phyloP scores from a whole-genome alignment of 2,329 filamentous ascomycete species.

The Penicillium glabrum region DNA sequence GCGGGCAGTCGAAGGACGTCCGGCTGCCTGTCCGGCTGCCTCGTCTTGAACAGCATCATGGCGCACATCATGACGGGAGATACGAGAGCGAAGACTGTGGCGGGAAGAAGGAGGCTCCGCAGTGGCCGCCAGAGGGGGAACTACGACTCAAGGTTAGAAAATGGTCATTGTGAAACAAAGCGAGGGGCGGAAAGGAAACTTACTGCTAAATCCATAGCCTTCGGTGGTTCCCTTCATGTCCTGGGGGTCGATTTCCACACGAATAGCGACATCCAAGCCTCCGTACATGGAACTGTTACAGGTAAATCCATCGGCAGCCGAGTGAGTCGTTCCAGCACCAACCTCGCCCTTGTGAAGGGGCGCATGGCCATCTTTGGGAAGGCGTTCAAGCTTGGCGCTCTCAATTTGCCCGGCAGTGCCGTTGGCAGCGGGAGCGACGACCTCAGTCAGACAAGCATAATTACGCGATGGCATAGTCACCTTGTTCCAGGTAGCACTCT shows the following conservation, averaged over 20 bases:
- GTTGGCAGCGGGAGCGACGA: constrained; percentile 29
- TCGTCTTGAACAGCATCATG: not conserved
- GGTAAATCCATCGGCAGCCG: constrained; percentile 59
- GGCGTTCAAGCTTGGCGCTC: constrained; percentile 29
- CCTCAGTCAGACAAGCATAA: constrained; percentile 63
- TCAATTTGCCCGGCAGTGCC: constrained; percentile 15
- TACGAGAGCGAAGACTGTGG: constrained; percentile 21
- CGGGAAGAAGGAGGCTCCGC: constrained; percentile 14
- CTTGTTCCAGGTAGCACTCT: constrained; percentile 73
- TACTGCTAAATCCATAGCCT: constrained; percentile 52
- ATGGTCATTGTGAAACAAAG: not conserved
- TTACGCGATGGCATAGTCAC: constrained; percentile 78
- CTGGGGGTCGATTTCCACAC: constrained; percentile 49
- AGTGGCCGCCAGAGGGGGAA: constrained; percentile 22
- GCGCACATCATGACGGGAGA: constrained; percentile 12
- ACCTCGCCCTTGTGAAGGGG: constrained; percentile 74
- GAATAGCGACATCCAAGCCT: constrained; percentile 46
- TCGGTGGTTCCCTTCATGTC: constrained; percentile 43
- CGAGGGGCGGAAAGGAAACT: constrained; percentile 19
- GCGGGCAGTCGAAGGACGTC: constrained; percentile 22
- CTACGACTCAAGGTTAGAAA: not conserved
- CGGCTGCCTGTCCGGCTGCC: constrained; percentile 5
- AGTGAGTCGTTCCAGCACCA: constrained; percentile 75
- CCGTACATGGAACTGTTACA: constrained; percentile 38
- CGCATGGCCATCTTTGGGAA: constrained; percentile 63